phyloP scores from a whole-genome alignment of 208 protist species.

The Entamoeba histolytica region DNA sequence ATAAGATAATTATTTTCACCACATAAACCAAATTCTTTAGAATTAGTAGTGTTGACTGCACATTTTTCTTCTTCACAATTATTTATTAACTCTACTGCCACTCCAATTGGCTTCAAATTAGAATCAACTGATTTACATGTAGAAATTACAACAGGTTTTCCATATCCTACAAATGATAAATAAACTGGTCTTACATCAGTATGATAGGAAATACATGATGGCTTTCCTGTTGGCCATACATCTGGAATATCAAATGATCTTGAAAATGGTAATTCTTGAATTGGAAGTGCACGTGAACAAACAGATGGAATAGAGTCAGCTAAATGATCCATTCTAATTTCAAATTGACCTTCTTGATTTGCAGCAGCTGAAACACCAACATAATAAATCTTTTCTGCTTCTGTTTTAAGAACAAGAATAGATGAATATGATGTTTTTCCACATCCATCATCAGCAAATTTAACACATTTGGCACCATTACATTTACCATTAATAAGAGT shows the following conservation, averaged over 20 bases:
- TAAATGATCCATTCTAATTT: background rate
- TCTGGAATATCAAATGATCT: background rate
- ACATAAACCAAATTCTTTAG: background rate
- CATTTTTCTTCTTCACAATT: background rate
- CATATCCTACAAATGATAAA: background rate
- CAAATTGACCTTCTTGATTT: background rate
- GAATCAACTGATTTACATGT: background rate
- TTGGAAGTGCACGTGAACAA: background rate
- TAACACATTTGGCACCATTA: background rate
- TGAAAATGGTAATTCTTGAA: background rate
- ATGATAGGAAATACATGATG: background rate
- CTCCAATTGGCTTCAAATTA: background rate
- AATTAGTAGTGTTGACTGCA: background rate
- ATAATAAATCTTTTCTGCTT: background rate
- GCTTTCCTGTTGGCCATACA: background rate
- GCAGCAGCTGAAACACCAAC: background rate
- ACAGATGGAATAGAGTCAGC: background rate
- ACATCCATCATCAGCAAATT: background rate
- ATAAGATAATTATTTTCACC: background rate
- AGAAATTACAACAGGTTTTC: background rate
- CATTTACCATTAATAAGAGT: background rate
- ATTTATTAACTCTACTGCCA: background rate
- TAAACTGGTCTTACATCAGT: background rate
- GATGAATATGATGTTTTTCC: background rate
- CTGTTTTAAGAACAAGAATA: background rate